These are phyloP conservation scores for Acer campestre DNA, from an alignment of 345 rosid species.

Conservation along the genomic window DNA sequence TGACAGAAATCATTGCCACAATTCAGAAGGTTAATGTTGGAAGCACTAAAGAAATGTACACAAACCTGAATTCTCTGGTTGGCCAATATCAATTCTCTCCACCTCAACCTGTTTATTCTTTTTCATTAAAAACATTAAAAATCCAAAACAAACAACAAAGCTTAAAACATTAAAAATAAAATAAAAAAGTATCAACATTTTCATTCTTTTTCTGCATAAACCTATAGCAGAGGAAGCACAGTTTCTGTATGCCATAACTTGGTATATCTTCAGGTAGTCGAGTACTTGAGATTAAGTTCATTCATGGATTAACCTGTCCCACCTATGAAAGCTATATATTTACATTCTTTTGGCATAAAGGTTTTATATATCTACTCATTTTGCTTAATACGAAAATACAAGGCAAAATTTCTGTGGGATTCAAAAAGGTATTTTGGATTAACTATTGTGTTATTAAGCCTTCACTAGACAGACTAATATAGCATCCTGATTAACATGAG, in stretches of 20 bases:
- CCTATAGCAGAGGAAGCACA: neutral
- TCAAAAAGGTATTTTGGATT: neutral
- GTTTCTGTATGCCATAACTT: too few relatives aligned
- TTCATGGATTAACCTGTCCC: neutral
- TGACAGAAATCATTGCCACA: neutral
- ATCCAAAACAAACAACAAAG: neutral
- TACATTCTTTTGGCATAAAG: neutral
- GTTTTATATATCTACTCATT: neutral
- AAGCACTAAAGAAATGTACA: constrained; percentile 10
- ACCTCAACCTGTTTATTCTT: constrained; percentile 75
- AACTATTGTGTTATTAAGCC: neutral
- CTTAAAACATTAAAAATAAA: constrained; percentile 1
- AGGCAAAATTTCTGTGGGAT: neutral
- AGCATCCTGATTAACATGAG: neutral
- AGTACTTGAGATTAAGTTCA: neutral
- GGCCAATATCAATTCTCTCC: constrained; percentile 77
- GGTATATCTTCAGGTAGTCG: neutral
- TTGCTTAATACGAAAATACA: neutral
- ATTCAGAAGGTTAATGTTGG: neutral
- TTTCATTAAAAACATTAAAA: too few relatives aligned
- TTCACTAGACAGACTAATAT: neutral
- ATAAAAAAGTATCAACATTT: neutral
- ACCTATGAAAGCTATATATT: neutral
- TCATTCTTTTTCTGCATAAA: neutral
- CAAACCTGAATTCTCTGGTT: constrained; percentile 54